Percentiles rank a stretch among this genome's conserved stretches.
These are phyloP conservation scores for Atalantia buxifolia DNA, from an alignment of 345 rosid species.

Conservation along the genomic window DNA sequence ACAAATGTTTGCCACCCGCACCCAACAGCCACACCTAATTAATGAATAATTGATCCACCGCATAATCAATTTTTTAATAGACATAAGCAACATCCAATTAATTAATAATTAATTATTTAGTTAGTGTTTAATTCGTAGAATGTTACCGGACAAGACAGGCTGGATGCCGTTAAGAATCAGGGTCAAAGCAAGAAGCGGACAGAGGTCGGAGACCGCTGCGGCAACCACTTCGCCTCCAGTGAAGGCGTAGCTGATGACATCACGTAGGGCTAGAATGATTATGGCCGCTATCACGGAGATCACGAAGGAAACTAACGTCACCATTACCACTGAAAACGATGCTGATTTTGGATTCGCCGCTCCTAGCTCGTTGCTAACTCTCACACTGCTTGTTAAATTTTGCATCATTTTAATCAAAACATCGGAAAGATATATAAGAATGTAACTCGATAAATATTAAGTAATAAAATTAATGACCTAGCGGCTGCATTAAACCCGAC, in stretches of 20 bases:
- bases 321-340: conserved; percentile 51
- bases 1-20: conserved; percentile 83
- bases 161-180: conserved; percentile 68
- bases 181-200: conserved; percentile 59
- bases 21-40: conserved; percentile 75
- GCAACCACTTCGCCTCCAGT: conserved; percentile 63
- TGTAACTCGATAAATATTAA: neutral
- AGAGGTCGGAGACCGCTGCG: conserved; percentile 63
- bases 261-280: conserved; percentile 29
- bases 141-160: conserved; percentile 67
- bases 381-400: conserved; percentile 40
- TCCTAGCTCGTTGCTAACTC: conserved; percentile 85
- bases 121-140: neutral
- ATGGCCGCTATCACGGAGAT: conserved; percentile 40
- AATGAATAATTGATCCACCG: no score
- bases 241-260: conserved; percentile 56
- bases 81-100: neutral
- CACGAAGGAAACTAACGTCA: conserved; percentile 39
- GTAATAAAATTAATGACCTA: conserved; percentile 31
- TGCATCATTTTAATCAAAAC: neutral
- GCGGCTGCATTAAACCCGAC: conserved; percentile 77
- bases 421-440: neutral
- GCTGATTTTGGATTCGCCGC: conserved; percentile 70
- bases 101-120: neutral
- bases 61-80: neutral